phyloP scores from a whole-genome alignment of 1,284 basidiomycete species.

The Salmacisia buchloeana region DNA sequence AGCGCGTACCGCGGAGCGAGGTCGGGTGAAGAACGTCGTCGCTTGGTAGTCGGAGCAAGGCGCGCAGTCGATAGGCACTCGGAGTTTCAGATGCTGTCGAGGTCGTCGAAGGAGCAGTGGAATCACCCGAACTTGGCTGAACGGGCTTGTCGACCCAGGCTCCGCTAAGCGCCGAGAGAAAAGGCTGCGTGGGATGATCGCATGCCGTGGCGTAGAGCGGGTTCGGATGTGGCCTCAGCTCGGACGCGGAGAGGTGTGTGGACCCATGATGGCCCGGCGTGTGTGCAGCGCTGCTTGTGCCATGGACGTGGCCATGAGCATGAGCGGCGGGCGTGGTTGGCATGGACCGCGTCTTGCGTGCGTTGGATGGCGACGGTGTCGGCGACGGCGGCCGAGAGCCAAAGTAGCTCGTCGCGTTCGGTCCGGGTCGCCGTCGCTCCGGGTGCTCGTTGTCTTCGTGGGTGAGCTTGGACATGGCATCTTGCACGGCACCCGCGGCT shows the following conservation, averaged over 20 bases:
- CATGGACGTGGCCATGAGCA: background rate
- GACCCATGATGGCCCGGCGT: no score
- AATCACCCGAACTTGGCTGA: background rate
- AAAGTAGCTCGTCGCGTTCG: background rate
- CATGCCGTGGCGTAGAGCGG: conserved; percentile 2
- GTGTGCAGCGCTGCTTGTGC: background rate
- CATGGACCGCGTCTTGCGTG: background rate
- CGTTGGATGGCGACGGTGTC: no score
- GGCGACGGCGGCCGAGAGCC: background rate
- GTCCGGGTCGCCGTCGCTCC: background rate
- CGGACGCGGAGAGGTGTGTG: no score
- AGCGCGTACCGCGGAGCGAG: conserved; percentile 42
- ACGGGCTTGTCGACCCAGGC: conserved; percentile 1
- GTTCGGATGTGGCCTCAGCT: background rate
- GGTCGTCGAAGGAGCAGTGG: background rate
- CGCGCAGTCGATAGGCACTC: conserved; percentile 33
- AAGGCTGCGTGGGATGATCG: background rate
- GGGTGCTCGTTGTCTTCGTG: background rate
- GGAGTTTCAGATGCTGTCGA: background rate
- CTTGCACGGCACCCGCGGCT: background rate
- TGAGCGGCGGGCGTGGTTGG: background rate
- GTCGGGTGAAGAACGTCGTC: conserved; percentile 42
- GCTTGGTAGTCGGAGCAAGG: conserved; percentile 43
- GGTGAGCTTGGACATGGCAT: background rate
- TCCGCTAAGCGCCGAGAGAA: conserved; percentile 1